Percentiles rank a stretch among this genome's conserved stretches.
Conservation (phyloP, 2,329 filamentous ascomycete species). For the Phyllosticta ampelicida region DNA sequence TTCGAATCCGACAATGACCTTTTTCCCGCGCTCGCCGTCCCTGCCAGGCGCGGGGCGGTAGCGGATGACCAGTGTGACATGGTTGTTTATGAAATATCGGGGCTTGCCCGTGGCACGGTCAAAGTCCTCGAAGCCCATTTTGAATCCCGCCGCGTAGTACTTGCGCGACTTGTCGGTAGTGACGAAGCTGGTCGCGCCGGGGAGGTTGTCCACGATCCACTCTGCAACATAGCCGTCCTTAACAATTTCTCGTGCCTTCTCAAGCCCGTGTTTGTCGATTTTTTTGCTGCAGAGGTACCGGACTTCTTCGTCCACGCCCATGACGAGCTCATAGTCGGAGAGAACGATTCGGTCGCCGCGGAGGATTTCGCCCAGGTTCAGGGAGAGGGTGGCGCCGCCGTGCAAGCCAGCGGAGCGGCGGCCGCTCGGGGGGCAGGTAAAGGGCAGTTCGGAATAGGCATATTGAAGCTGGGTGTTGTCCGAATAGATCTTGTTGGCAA, state of each 20-base stretch:
- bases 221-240: constrained; percentile 75
- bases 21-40: constrained; percentile 59
- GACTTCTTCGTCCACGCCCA: constrained; percentile 66
- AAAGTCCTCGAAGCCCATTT: constrained; percentile 66
- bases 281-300: constrained; percentile 60
- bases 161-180: constrained; percentile 74
- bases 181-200: constrained; percentile 79
- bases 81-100: constrained; percentile 73
- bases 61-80: constrained; percentile 74
- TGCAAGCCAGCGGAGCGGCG: constrained; percentile 54
- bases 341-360: constrained; percentile 76
- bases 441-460: constrained; percentile 80
- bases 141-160: constrained; percentile 86
- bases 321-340: constrained; percentile 70
- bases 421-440: constrained; percentile 71
- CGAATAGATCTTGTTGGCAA: constrained; percentile 86
- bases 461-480: constrained; percentile 85
- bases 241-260: constrained; percentile 60
- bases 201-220: constrained; percentile 89
- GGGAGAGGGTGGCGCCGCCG: constrained; percentile 64
- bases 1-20: constrained; percentile 80
- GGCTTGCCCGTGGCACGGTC: constrained; percentile 48
- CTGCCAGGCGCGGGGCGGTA: constrained; percentile 61
- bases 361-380: constrained; percentile 80
- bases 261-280: constrained; percentile 53